Evolutionary conservation across 2,329 filamentous ascomycete genomes (phyloP).

Genomic region (Colletotrichum noveboracense): DNA sequence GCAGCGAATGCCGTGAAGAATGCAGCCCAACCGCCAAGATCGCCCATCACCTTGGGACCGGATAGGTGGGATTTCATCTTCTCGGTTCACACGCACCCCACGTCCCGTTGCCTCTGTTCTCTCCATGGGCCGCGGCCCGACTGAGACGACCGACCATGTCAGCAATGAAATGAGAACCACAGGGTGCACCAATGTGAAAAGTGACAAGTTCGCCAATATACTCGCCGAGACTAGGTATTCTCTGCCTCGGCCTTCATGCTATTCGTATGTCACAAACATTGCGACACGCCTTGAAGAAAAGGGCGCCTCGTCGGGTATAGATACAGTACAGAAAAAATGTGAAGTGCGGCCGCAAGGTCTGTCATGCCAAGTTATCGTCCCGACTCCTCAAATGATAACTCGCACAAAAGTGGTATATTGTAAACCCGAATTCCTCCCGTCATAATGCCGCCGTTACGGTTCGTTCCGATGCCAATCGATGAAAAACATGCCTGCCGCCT

Average conservation of each 20-base stretch:
- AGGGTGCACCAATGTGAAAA: background rate
- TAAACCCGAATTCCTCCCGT: background rate
- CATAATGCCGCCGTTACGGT: background rate
- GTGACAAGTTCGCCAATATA: background rate
- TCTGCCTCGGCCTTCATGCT: background rate
- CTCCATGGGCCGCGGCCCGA: background rate
- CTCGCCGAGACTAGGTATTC: background rate
- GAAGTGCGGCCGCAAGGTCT: background rate
- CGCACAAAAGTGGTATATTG: conserved; percentile 15
- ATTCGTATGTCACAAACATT: background rate
- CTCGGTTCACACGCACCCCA: background rate
- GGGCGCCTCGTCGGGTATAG: conserved; percentile 12
- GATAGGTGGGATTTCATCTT: background rate
- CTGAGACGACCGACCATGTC: background rate
- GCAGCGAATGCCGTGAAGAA: background rate
- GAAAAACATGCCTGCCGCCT: background rate
- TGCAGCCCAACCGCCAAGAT: background rate
- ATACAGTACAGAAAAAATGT: conserved; percentile 6
- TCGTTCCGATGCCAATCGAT: background rate
- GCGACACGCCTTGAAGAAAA: background rate
- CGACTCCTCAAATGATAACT: background rate
- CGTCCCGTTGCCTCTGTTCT: background rate
- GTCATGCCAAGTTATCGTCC: background rate
- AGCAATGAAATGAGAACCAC: background rate
- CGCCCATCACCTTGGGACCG: background rate